Base-by-base conservation (phyloP, 2,329 filamentous ascomycete species). In the Phoma sp. region DNA sequence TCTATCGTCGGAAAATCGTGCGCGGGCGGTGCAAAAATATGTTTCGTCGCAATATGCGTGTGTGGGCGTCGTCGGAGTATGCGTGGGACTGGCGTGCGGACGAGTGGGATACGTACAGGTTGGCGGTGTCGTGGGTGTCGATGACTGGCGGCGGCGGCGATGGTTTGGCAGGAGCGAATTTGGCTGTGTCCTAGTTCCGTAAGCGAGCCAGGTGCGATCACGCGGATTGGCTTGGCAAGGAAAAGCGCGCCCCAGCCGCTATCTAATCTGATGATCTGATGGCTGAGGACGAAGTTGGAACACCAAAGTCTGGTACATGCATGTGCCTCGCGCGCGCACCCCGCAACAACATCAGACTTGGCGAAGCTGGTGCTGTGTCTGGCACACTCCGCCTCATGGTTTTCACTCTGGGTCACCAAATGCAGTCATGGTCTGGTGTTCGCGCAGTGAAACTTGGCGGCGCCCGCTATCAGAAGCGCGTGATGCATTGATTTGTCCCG, bases 71-170 rank as follows among this genome's bases (percentile, higher is more conserved):
- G 23, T 41, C 43, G 57, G 42, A 33, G 18, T 18, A 18, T 18
- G 2, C 18, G 18, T 18, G 18, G 18, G 18, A 35, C 9, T 36
- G 41, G 53, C 42, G 42, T 33, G 23, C 43, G 47, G 47, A 41
- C 52, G 18, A 47, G 43, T 49, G 57, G 58, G 43, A 61, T 67
- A 75, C 71, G 67, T 71, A 74, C 72, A 70, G 64, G 58, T 66
- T 68, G 67, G 57, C 58, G 61, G 45, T 69, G 62, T 63, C 64
- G 70, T 65, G 52, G 64, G 63, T 65, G 64, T 68, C 67, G 65
- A 62, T 69, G 69, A 67, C 64, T 68, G 59, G 59, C 59, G 60
- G 56, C 62, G 61, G 57, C 62, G 61, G 57, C 67, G 63, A 60
- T 62, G 62, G 55, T 53, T 63, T 59, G 61, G 43, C 36, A 40